Percentiles rank a stretch among this genome's conserved stretches.
Evolutionary conservation across 1,139 yeast genomes (phyloP).

Genomic region (Blastobotrys niveus): DNA sequence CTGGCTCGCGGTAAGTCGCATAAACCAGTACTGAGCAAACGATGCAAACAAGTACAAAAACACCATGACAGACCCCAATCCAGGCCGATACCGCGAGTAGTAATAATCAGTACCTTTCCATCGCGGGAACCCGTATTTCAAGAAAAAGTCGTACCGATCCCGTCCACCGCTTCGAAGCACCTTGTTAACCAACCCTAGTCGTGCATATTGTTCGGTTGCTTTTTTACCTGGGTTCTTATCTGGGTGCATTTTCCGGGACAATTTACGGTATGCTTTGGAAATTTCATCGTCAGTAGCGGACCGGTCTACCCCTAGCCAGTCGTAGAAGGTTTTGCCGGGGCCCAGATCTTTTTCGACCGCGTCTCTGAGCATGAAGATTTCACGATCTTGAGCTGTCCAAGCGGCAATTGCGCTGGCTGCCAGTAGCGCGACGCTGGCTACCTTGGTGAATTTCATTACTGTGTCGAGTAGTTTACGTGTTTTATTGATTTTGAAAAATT

Average conservation of each 20-base stretch:
- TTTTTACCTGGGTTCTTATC: slow-evolving; percentile 49
- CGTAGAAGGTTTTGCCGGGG: slow-evolving; percentile 57
- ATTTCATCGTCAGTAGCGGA: slow-evolving; percentile 56
- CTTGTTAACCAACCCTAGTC: slow-evolving; percentile 68
- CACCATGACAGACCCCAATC: slow-evolving; percentile 47
- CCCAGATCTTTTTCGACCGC: slow-evolving; percentile 64
- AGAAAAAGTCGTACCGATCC: slow-evolving; percentile 79
- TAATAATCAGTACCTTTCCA: slow-evolving; percentile 47
- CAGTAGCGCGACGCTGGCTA: no score
- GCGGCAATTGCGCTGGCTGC: slow-evolving; percentile 13
- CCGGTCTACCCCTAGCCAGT: slow-evolving; percentile 34
- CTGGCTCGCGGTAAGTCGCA: slow-evolving; percentile 53
- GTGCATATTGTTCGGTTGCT: slow-evolving; percentile 55
- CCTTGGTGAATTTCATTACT: no score
- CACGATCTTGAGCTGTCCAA: slow-evolving; percentile 63
- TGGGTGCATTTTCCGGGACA: slow-evolving; percentile 40
- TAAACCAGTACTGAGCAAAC: slow-evolving; percentile 52
- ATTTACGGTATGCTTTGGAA: slow-evolving; percentile 60
- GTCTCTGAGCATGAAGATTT: slow-evolving; percentile 70
- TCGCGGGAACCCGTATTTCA: slow-evolving; percentile 79
- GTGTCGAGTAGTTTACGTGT: no score
- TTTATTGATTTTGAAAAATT: no score
- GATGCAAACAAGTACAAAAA: slow-evolving; percentile 48
- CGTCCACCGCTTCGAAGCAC: slow-evolving; percentile 57
- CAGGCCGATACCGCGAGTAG: slow-evolving; percentile 43